phyloP scores from a whole-genome alignment of 192 early-diverging fungal genomes.

The Backusella tuberculispora region DNA sequence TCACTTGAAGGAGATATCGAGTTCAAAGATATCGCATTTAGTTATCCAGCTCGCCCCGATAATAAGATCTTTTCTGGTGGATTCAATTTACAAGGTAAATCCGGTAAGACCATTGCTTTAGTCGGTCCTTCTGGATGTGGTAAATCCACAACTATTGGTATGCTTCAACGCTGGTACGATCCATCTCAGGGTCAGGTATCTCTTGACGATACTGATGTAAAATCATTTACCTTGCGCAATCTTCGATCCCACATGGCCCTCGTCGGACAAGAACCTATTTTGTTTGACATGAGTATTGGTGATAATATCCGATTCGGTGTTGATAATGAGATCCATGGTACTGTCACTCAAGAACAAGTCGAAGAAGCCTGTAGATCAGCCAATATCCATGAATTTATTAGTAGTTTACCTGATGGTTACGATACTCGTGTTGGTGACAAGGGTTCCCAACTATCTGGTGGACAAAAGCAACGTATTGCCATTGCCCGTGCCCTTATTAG shows the following conservation, averaged over 20 bases:
- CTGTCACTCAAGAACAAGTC: constrained; percentile 56
- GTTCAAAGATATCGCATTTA: constrained; percentile 53
- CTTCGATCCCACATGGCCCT: constrained; percentile 78
- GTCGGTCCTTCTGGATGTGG: constrained; percentile 89
- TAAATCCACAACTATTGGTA: constrained; percentile 69
- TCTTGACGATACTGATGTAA: constrained; percentile 64
- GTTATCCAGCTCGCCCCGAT: constrained; percentile 66
- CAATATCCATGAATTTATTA: constrained; percentile 65
- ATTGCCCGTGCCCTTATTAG: constrained; percentile 86
- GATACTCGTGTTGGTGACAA: constrained; percentile 69
- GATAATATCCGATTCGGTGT: constrained; percentile 89
- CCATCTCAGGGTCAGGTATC: constrained; percentile 55
- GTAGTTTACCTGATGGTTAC: constrained; percentile 68
- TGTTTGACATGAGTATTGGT: constrained; percentile 86
- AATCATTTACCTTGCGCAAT: constrained; percentile 63
- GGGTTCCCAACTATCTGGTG: constrained; percentile 62
- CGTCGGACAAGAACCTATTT: constrained; percentile 92
- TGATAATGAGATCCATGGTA: constrained; percentile 35
- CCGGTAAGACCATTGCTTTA: constrained; percentile 81
- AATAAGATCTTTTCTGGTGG: constrained; percentile 49
- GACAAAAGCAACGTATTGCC: constrained; percentile 80
- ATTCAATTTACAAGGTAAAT: constrained; percentile 51
- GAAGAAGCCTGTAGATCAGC: constrained; percentile 56
- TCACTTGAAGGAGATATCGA: constrained; percentile 41
- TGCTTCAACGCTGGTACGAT: constrained; percentile 86